Evolutionary conservation across 306 rosid species (phyloP), one percentile per base, ranked within the genome.

Genomic region (Glycyrrhiza uralensis): DNA sequence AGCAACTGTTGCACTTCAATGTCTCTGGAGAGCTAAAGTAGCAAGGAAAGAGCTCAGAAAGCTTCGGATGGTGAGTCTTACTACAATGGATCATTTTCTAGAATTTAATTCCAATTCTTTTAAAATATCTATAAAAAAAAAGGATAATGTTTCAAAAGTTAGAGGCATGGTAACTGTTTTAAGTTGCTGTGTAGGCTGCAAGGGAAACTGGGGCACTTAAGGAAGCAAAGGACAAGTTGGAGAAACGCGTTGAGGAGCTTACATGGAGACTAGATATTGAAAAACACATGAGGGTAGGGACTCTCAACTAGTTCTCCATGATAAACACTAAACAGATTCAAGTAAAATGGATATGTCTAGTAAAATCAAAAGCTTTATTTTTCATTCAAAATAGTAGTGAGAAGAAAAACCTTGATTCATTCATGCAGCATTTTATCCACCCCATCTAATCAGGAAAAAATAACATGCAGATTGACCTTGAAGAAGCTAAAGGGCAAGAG

Each of bases 161-260:
- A 54, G 1, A 80, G 61, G 69, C 30, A 54, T 57, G 62, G 55
- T 69, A 61, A 84, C 33, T 10, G 50, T 15, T 6, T 22, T n/a
- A 69, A 45, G 38, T 19, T 52, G 12, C 45, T 72, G 72, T 79
- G 63, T 73, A 92, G 97, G 97, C 93, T 79, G 96, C 97, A 72
- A 87, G 93, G 82, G 97, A 92, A 55, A 84, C 96, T 0, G 97
- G 97, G 6, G 97, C 96, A 47, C 97, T 92, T 52, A 92, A 87
- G 85, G 97, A 89, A 75, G 97, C 97, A 1, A 92, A 92, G 87
- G 97, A 92, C 87, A 92, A 89, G 80, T 76, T 92, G 85, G 97
- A 92, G 84, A 92, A 92, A 83, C 97, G 93, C 3, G 97, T 92
- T 10, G 97, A 92, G 79, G 97, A 92, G 81, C 88, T 92, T 41